Base-by-base conservation (phyloP, 768 basidiomycete genomes). In the Dioszegia aurantiaca region DNA sequence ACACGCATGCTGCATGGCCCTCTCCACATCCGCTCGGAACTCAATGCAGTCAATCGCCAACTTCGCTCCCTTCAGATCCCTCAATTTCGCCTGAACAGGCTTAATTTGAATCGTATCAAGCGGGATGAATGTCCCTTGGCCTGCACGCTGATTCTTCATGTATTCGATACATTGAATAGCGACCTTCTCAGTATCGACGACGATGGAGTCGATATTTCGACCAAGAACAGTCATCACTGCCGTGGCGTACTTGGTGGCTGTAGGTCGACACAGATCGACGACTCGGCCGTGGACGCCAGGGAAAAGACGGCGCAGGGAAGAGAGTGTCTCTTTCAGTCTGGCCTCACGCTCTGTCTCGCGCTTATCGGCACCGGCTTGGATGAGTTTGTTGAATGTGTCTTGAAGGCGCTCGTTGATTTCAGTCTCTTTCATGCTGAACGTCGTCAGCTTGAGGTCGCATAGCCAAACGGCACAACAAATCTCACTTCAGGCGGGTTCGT, bases 161-260 rank as follows among this genome's bases (percentile, higher is more conserved):
- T 95, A 97, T 87, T 97, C 91, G 68, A 98, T 97, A 74, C 94
- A 98, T 65, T 93, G 90, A 56, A 98, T 95, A 1, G 90, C 95
- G 1, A 89, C 93, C 78, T 89, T 91, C 79, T 98, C 93, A 70
- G 90, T 87, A 69, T 99, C 94, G 1, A 98, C 93, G 8, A 99
- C 90, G 55, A 99, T 84, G 0, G 92, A 89, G 69, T 98, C 95
- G 56, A 92, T 88, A 72, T 98, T 92, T 52, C 94, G 83, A 0
- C 95, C 95, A 1, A 99, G 82, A 23, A 97, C 85, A 30, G 92
- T 90, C 0, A 88, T 86, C 12, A 99, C 89, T 0, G 95, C 90
- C 0, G 84, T 84, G 72, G 95, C 89, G 71, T 94, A 98, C 77
- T 94, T 94, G 55, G 87, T 83, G 53, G 87, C 86, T 1, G 88